Base-by-base conservation (phyloP, 2,329 filamentous ascomycete species). In the Aphanocladium album region DNA sequence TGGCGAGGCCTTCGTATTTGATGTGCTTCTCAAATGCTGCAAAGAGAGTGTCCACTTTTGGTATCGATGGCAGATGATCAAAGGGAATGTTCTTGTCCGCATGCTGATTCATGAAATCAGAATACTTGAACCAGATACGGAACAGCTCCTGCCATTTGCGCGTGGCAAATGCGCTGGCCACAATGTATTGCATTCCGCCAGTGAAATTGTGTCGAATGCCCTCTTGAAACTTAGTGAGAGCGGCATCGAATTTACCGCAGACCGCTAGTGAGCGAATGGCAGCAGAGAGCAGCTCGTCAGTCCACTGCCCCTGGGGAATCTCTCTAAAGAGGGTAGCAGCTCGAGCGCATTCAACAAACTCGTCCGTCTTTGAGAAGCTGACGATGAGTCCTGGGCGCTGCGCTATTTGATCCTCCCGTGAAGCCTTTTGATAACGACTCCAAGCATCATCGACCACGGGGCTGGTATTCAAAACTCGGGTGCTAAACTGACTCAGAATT, bases 261-360 rank as follows among this genome's bases (percentile, higher is more conserved):
- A 71, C 73, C 47, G 83, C 64, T 33, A 77, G 72, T 2, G 80
- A 73, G 11, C 73, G 67, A 5, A 83, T 67, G 9, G 73, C 78
- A 0, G 76, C 72, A 2, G 73, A 66, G 3, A 82, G 72, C 4
- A 74, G 60, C 3, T 71, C 66, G 14, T 77, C 68, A 17, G 75
- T 73, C 80, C 79, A 82, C 7, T 69, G 60, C 0, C 71, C 64
- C 2, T 64, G 39, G 0, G 72, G 66, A 2, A 80, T 67, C 33
- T 74, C 68, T 2, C 70, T 69, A 55, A 83, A 80, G 2, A 83
- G 62, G 2, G 77, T 72, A 4, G 74, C 68, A n/a, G 80, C 73
- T 60, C 80, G 76, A 66, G 73, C 73, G 1, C 75, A 76, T 53
- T 83, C 79, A 3, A 77, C 69, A 9, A 75, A 64, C n/a, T 76